Percentiles rank a stretch among this genome's conserved stretches.
phyloP scores from a whole-genome alignment of 805 yeast genomes.

The Candida nanaspora region DNA sequence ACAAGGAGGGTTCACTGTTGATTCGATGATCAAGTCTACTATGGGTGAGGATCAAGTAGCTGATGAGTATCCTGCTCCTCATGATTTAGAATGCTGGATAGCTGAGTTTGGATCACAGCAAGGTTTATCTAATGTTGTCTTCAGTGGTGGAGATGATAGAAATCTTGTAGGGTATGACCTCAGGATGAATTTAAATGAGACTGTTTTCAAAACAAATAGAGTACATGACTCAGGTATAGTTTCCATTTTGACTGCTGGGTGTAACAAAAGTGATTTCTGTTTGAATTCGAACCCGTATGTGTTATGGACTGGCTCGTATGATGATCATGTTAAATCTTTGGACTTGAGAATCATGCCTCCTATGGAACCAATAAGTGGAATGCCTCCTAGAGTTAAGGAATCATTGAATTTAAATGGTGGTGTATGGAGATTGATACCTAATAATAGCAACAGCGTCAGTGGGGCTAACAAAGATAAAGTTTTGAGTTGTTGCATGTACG shows the following conservation, averaged over 20 bases:
- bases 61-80: conserved; percentile 32
- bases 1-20: conserved; percentile 7
- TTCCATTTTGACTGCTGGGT: conserved; percentile 53
- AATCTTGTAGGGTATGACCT: conserved; percentile 67
- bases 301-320: conserved; percentile 88
- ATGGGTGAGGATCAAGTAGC: not conserved
- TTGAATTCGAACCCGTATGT: conserved; percentile 29
- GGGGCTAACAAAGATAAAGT: conserved; percentile 36
- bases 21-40: conserved; percentile 2
- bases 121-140: conserved; percentile 48
- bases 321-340: conserved; percentile 62
- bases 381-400: conserved; percentile 41
- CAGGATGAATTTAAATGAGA: conserved; percentile 25
- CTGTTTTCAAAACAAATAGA: conserved; percentile 34
- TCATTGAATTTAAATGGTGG: conserved; percentile 75
- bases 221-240: conserved; percentile 91
- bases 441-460: conserved; percentile 24
- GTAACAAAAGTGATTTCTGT: conserved; percentile 34
- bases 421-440: conserved; percentile 84
- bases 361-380: conserved; percentile 34
- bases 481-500: conserved; percentile 89
- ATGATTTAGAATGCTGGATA: conserved; percentile 84
- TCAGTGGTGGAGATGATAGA: conserved; percentile 90
- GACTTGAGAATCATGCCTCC: conserved; percentile 56
- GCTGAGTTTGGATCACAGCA: conserved; percentile 59